Evolutionary conservation across 2,329 filamentous ascomycete species (phyloP), one percentile per base, ranked within the genome.

Genomic region (Blumeria hordei): DNA sequence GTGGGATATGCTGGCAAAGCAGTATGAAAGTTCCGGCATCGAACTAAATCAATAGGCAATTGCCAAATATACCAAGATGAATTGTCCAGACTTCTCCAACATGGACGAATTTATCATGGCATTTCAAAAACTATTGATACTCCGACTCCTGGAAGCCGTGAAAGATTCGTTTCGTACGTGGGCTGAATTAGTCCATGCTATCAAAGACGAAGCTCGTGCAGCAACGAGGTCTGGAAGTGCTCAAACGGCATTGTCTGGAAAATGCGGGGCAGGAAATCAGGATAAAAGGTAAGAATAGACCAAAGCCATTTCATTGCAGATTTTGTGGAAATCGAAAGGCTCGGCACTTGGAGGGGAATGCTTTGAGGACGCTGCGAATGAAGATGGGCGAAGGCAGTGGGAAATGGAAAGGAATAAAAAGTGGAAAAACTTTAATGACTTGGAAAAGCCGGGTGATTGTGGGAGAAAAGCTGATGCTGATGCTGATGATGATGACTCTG

Each of bases 121-220:
- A 10, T 28, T 49, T 33, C 45, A 49, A n/a, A 49, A 49, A 9
- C 45, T 9, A 49, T 49, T 49, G 45, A 49, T 49, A 33, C 21
- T 28, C 28, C 33, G 9, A 49, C 28, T 33, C 16, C 28, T 49
- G 33, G 21, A 49, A 49, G 45, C 45, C 12, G 28, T 49, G n/a
- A 49, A 49, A 33, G 45, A 33, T 28, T 49, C 57, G 70, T 65
- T 16, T 36, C 52, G 32, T 52, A 14, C 11, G n/a, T 52, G 49
- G 49, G 49, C 49, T 4, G 49, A 50, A 44, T 44, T 44, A 44
- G 18, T 8, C 18, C 41, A 44, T 16, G 8, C 14, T 44, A 9
- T 44, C n/a, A 44, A 44, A 16, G n/a, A 44, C 14, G 36, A 39
- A 39, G 36, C 36, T 8, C 36, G 36, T 8, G 36, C 36, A 8